phyloP scores from a whole-genome alignment of 1,284 basidiomycete genomes.

The Ustilago curta region DNA sequence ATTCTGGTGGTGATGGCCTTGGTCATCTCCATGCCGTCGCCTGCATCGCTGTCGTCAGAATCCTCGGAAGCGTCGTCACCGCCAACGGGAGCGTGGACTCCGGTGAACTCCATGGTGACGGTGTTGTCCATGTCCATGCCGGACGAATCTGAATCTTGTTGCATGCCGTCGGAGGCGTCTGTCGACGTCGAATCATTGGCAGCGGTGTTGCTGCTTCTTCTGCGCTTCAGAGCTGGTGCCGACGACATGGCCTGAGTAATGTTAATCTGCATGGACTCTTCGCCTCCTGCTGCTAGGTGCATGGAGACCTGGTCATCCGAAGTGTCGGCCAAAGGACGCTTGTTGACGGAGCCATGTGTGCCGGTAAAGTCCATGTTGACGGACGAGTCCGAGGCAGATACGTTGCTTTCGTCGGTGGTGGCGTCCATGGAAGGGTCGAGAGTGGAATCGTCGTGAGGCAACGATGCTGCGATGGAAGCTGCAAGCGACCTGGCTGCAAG shows the following conservation, averaged over 20 bases:
- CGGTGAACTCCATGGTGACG: constrained; percentile 55
- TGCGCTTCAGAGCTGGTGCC: constrained; percentile 37
- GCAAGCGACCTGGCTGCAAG: constrained; percentile 39
- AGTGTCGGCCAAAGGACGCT: constrained; percentile 30
- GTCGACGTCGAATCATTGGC: constrained; percentile 29
- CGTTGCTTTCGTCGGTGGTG: constrained; percentile 20
- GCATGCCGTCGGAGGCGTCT: constrained; percentile 14
- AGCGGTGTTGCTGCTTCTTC: constrained; percentile 36
- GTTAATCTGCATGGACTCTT: constrained; percentile 44
- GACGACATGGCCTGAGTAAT: constrained; percentile 36
- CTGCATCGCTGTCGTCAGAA: constrained; percentile 27
- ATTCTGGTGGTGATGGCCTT: constrained; percentile 51
- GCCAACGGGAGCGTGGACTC: constrained; percentile 20
- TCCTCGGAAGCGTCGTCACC: constrained; percentile 22
- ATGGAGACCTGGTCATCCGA: constrained; percentile 28
- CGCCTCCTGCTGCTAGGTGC: constrained; percentile 19
- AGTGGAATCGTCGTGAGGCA: constrained; percentile 49
- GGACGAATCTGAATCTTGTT: constrained; percentile 12
- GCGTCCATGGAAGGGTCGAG: constrained; percentile 30
- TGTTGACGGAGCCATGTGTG: constrained; percentile 42
- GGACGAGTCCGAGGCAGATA: constrained; percentile 24
- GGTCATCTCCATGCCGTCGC: constrained; percentile 49
- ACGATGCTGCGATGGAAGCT: constrained; percentile 44
- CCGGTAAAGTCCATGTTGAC: constrained; percentile 51
- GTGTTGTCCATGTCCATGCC: constrained; percentile 39